These are phyloP conservation scores for Xylaria sp. DNA, from an alignment of 2,329 filamentous ascomycete genomes.

Conservation along the genomic window DNA sequence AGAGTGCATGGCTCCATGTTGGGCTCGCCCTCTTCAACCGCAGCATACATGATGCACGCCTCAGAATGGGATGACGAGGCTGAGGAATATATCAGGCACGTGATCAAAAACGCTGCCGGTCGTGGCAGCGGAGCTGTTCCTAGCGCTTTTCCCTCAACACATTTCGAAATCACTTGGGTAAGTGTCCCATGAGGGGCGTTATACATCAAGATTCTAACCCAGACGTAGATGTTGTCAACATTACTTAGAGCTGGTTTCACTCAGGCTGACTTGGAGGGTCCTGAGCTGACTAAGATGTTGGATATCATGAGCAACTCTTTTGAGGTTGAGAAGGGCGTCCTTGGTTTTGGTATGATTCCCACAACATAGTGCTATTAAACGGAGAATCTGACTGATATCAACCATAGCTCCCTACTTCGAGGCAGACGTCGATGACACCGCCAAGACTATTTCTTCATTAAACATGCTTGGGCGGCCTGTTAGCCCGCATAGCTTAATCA, in stretches of 20 bases:
- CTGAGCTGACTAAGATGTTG: constrained; percentile 36
- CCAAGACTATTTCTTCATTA: constrained; percentile 38
- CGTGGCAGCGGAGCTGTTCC: constrained; percentile 39
- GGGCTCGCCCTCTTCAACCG: constrained; percentile 55
- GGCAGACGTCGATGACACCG: constrained; percentile 40
- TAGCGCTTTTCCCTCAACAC: constrained; percentile 40
- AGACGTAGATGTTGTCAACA: constrained; percentile 35
- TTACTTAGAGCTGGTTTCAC: constrained; percentile 36
- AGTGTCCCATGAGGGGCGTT: background rate
- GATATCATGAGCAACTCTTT: constrained; percentile 38
- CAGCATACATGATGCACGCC: constrained; percentile 46
- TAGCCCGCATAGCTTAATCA: constrained; percentile 40
- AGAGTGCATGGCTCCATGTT: constrained; percentile 51
- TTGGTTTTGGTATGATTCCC: constrained; percentile 41
- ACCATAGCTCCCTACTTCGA: constrained; percentile 36
- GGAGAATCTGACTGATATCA: constrained; percentile 21
- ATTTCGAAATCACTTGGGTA: constrained; percentile 42
- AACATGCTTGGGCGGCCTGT: constrained; percentile 40
- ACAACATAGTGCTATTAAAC: background rate
- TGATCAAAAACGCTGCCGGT: constrained; percentile 35
- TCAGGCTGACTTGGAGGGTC: constrained; percentile 29
- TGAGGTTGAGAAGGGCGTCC: constrained; percentile 37
- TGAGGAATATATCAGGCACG: constrained; percentile 40
- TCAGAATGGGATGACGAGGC: constrained; percentile 41
- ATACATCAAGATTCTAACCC: constrained; percentile 14